phyloP scores from a whole-genome alignment of 176 grass and related monocot genomes.

The Urochloa ruziziensis region DNA sequence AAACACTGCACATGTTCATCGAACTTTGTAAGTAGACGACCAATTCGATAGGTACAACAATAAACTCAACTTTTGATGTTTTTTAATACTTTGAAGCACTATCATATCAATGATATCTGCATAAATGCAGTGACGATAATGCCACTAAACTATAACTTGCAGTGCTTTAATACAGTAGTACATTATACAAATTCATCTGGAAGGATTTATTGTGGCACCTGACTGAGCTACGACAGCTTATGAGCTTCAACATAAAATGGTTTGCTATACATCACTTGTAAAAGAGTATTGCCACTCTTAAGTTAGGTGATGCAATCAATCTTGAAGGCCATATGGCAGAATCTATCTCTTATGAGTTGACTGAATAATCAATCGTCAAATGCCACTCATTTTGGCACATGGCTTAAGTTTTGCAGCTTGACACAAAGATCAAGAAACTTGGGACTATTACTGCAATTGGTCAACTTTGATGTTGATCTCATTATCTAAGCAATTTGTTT shows the following conservation, averaged over 20 bases:
- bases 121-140: background rate
- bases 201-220: background rate
- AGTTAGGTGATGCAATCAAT: background rate
- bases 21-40: background rate
- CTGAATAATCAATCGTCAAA: background rate
- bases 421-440: background rate
- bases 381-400: background rate
- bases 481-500: background rate
- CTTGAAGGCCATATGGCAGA: background rate
- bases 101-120: background rate
- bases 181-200: background rate
- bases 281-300: background rate
- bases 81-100: background rate
- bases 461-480: background rate
- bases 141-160: background rate
- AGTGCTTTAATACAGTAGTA: background rate
- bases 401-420: background rate
- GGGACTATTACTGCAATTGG: background rate
- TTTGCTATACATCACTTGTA: background rate
- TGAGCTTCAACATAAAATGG: background rate
- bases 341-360: background rate
- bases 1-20: background rate
- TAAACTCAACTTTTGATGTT: background rate
- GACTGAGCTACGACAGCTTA: no score
- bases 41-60: background rate